Conservation (phyloP, 1,284 basidiomycete species). For the Fomitopsis schrenkii region DNA sequence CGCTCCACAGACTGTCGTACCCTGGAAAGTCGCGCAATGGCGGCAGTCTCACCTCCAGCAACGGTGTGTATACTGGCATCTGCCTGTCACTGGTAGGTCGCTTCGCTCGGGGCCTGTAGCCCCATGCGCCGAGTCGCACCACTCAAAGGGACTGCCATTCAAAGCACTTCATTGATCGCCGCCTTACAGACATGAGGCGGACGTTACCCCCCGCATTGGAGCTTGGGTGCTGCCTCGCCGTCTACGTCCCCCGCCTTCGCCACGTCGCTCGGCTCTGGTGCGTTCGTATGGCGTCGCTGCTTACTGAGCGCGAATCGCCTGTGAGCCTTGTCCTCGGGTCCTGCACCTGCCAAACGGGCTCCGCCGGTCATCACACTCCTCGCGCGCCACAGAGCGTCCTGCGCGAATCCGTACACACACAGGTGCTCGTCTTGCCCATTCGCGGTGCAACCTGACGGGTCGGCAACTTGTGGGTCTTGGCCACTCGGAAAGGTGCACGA, state of each 20-base stretch:
- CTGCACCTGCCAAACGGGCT: not conserved
- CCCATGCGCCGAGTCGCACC: not conserved
- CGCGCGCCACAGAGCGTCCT: not conserved
- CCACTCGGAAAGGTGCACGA: not conserved
- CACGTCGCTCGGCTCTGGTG: not conserved
- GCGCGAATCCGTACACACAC: not conserved
- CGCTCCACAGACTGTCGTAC: not conserved
- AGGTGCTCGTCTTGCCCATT: not conserved
- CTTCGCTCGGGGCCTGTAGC: not conserved
- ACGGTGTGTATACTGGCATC: not conserved
- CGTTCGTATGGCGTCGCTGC: not conserved
- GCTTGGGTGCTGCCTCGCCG: not conserved
- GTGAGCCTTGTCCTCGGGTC: not conserved
- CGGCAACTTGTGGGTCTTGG: not conserved
- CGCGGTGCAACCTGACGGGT: too few relatives aligned
- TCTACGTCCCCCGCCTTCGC: not conserved
- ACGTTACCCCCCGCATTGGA: not conserved
- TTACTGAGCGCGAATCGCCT: not conserved
- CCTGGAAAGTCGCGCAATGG: not conserved
- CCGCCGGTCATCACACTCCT: not conserved
- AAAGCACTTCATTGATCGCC: not conserved
- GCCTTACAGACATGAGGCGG: not conserved
- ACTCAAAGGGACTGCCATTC: not conserved
- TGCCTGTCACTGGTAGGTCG: not conserved
- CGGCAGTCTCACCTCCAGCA: not conserved